Conservation (phyloP, 345 rosid species). For the Dipteronia sinensis region DNA sequence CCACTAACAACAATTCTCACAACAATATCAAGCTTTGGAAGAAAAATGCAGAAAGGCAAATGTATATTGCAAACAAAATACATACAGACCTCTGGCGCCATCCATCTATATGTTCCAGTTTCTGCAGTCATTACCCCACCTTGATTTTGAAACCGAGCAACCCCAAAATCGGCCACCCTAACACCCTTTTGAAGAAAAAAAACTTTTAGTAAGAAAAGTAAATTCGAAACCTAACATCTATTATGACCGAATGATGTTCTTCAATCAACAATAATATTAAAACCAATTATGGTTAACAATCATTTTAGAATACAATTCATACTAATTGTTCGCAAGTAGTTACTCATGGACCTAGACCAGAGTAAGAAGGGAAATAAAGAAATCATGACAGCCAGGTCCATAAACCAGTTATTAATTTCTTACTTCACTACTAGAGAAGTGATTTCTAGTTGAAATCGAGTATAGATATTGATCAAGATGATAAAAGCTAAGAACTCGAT, state of each 20-base stretch:
- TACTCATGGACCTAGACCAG: not conserved
- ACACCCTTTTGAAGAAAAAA: slow-evolving; percentile 52
- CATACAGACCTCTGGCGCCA: slow-evolving; percentile 81
- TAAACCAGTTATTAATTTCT: not conserved
- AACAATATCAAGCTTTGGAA: slow-evolving; percentile 13
- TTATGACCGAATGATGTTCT: not conserved
- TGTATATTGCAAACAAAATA: not conserved
- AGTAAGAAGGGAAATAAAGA: not conserved
- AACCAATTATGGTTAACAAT: not conserved
- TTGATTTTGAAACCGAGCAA: slow-evolving; percentile 69
- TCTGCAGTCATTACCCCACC: slow-evolving; percentile 83
- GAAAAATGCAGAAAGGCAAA: not conserved
- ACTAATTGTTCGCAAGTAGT: not conserved
- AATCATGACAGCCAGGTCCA: not conserved
- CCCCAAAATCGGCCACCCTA: slow-evolving; percentile 81
- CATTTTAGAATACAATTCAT: not conserved
- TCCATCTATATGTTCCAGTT: slow-evolving; percentile 87
- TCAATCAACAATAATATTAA: not conserved
- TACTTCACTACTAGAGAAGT: not conserved
- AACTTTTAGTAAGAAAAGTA: not conserved
- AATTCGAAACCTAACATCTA: not conserved
- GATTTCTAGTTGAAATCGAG: not conserved
- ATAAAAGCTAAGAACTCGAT: not conserved
- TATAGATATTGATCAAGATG: not conserved
- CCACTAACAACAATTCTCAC: not conserved